These are phyloP conservation scores for Clavariopsis aquatica DNA, from an alignment of 495 filamentous ascomycete species.

Conservation along the genomic window DNA sequence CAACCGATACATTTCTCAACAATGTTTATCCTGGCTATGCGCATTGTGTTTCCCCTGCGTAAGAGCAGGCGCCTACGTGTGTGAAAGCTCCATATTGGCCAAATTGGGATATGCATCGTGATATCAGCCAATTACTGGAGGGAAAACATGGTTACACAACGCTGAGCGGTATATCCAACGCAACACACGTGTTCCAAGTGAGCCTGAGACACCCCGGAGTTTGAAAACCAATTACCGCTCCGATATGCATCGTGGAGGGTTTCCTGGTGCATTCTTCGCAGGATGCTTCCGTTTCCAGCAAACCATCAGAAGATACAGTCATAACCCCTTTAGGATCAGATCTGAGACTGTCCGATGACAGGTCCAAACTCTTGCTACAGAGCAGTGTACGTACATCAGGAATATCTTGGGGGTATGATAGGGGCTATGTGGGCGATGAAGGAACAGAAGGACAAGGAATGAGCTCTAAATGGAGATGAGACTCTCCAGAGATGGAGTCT, in stretches of 20 bases:
- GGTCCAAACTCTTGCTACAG: neutral
- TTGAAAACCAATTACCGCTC: neutral
- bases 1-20: constrained; percentile 2
- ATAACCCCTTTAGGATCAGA: neutral
- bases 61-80: neutral
- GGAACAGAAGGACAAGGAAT: neutral
- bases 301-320: no score
- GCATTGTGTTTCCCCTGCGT: neutral
- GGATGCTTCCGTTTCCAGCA: no score
- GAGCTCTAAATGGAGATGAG: neutral
- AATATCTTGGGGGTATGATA: neutral
- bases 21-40: neutral
- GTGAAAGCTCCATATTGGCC: neutral
- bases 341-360: neutral
- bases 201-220: no score
- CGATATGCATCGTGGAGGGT: no score
- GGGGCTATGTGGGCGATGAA: neutral
- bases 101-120: neutral
- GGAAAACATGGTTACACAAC: no score
- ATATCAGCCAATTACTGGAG: no score
- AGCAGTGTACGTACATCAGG: neutral
- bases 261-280: no score
- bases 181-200: no score
- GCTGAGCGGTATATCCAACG: no score
- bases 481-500: neutral